These are phyloP conservation scores for Cutaneotrichosporon dermatis DNA, from an alignment of 1,284 basidiomycete species.

Conservation along the genomic window DNA sequence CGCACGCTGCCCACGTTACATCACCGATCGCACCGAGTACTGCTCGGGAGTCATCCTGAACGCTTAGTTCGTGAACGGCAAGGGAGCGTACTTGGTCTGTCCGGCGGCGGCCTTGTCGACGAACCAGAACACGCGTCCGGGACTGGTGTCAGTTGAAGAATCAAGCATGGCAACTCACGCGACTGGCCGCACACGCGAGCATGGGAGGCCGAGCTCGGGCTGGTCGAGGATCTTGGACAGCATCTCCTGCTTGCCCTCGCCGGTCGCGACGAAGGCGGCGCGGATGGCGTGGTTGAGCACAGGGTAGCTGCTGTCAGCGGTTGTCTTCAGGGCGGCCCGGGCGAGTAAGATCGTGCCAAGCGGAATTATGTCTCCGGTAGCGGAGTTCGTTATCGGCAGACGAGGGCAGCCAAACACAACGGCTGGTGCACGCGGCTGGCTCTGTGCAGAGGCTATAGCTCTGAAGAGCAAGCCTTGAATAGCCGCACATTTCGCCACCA, in stretches of 20 bases:
- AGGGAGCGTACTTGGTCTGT: slow-evolving; percentile 51
- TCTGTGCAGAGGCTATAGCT: too few relatives aligned
- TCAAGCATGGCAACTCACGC: slow-evolving; percentile 39
- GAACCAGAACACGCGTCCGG: slow-evolving; percentile 88
- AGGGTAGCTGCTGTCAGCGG: slow-evolving; percentile 54
- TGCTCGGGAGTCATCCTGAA: neutral
- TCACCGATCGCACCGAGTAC: neutral
- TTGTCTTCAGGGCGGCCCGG: too few relatives aligned
- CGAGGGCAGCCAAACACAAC: too few relatives aligned
- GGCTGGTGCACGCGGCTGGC: too few relatives aligned
- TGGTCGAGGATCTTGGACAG: slow-evolving; percentile 71
- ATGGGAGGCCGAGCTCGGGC: slow-evolving; percentile 75
- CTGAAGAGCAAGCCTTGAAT: too few relatives aligned
- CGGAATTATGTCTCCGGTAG: too few relatives aligned
- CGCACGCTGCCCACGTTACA: slow-evolving; percentile 2
- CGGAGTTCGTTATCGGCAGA: too few relatives aligned
- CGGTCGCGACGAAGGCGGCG: slow-evolving; percentile 81
- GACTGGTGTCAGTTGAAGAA: slow-evolving; percentile 41
- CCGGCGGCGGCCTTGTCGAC: slow-evolving; percentile 72
- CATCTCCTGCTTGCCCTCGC: slow-evolving; percentile 76
- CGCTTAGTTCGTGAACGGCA: slow-evolving; percentile 30
- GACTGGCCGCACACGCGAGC: slow-evolving; percentile 72
- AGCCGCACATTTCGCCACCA: too few relatives aligned
- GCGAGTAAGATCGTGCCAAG: too few relatives aligned
- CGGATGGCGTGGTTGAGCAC: slow-evolving; percentile 87